phyloP scores from a whole-genome alignment of 192 early-diverging fungal species.

The Entomortierella parvispora region DNA sequence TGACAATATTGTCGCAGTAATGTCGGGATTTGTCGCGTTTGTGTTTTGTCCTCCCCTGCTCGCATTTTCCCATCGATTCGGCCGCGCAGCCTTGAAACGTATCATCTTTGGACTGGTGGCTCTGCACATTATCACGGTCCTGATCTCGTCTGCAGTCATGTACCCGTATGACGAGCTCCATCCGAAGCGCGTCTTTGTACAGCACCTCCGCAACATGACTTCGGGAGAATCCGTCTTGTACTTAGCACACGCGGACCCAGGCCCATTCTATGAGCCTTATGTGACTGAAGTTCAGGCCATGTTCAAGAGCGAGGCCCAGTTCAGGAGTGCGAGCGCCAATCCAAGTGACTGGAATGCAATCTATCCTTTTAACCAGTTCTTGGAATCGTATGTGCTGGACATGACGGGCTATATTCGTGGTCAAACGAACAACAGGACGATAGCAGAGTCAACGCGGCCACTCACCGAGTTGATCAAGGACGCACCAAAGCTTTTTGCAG shows the following conservation, averaged over 20 bases:
- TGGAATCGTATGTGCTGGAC: slow-evolving; percentile 55
- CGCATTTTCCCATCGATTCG: slow-evolving; percentile 65
- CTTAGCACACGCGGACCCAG: slow-evolving; percentile 68
- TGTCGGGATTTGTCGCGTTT: slow-evolving; percentile 61
- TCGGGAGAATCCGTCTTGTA: slow-evolving; percentile 61
- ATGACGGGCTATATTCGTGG: slow-evolving; percentile 14
- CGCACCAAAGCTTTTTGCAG: slow-evolving; percentile 14
- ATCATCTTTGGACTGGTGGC: slow-evolving; percentile 30
- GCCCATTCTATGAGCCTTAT: slow-evolving; percentile 52
- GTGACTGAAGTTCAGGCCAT: slow-evolving; percentile 52
- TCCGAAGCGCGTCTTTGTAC: slow-evolving; percentile 68
- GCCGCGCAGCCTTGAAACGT: slow-evolving; percentile 35
- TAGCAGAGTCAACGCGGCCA: slow-evolving; percentile 7
- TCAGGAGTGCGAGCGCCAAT: slow-evolving; percentile 36
- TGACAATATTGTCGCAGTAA: slow-evolving; percentile 68
- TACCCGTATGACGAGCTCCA: slow-evolving; percentile 69
- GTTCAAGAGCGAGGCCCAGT: slow-evolving; percentile 44
- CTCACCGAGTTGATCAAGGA: slow-evolving; percentile 17
- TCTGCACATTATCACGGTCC: slow-evolving; percentile 42
- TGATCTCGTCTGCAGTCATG: slow-evolving; percentile 47
- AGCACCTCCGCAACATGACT: slow-evolving; percentile 69
- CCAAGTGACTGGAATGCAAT: slow-evolving; percentile 66
- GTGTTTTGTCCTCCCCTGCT: slow-evolving; percentile 56
- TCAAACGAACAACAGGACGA: slow-evolving; percentile 20
- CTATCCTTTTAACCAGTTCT: slow-evolving; percentile 70